Evolutionary conservation across 1,284 basidiomycete species (phyloP), one percentile per base, ranked within the genome.

Genomic region (Malassezia restricta): DNA sequence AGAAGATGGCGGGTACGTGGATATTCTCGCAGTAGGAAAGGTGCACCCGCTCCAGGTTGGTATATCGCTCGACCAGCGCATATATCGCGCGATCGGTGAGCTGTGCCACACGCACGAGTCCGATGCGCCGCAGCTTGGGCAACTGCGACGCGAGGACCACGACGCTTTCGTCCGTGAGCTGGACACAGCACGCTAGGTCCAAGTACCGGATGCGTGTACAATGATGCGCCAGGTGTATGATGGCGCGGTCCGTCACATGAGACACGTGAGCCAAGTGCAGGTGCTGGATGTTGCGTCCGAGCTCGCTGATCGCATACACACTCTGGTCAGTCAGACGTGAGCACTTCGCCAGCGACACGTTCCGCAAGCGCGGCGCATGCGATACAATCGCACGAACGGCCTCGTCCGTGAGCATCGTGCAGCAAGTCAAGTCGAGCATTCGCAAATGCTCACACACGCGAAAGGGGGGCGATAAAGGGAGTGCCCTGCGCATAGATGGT

Each of bases 1-100:
- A 88, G 64, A 92, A 86, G 46, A 98, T 82, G 11, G 90, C 90
- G 73, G 84, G 81, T 57, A 96, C 86, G 5, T 85, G 83, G 56
- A 99, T 85, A 64, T 94, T 87, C 68, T 95, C 88, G 75, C 94
- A 99, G 74, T 96, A 98, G 1, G 89, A 94, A 24, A 99, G 78
- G 74, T 99, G 94, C 30, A 99, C 88, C 32, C 94, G 83, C 70
- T 99, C 94, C 20, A 98, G 79, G 29, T 66, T 71, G 2, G 87
- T 87, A 35, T 82, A 80, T 61, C 78, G 74, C 40, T 77, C 76
- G 3, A 83, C 87, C 8, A 99, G 79, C 0, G 88, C 80, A 65
- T 86, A 87, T 28, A 98, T 84, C 1, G 88, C 88, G 65, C 88
- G 83, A 68, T 98, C 92, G 3, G 94, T 98, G 48, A 99, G 77